Evolutionary conservation across 2,329 filamentous ascomycete genomes (phyloP), one percentile per base, ranked within the genome.

Genomic region (Fusarium decemcellulare): DNA sequence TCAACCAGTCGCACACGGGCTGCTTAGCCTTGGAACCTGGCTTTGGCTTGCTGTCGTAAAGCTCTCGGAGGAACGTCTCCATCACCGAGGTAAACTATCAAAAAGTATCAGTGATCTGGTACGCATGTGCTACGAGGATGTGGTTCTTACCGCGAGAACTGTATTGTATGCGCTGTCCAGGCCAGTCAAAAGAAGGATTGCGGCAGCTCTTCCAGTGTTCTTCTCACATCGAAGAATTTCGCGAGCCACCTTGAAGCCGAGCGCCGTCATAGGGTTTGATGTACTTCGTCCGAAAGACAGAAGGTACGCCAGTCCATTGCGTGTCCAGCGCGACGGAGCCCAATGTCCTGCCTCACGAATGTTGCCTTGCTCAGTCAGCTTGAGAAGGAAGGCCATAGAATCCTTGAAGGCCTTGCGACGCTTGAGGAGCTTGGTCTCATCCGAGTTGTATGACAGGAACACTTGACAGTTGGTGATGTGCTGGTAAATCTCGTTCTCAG

Each of bases 391-490:
- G 3, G 40, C 54, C 61, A 71, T 72, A 2, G 72, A 74, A 8
- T 57, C 59, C 15, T 59, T 67, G 50, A 73, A 74, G 1, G 59
- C 71, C 27, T 65, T 56, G 29, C 72, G 67, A 12, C 71, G 67
- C 37, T 72, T 61, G 16, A 73, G 23, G 15, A 61, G 50, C 61
- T 74, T 74, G 4, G 72, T 74, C 16, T 74, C 72, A 6, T 74
- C 72, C 1, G 60, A 36, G 46, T 71, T 72, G 34, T 74, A 74
- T 1, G 72, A 58, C 1, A 74, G 53, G 62, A 74, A 74, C 0
- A 67, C 44, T 16, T 74, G 72, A 14, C 72, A 74, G 54, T 74
- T 73, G 8, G 68, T 73, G 53, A 74, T 74, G 40, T 74, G 72
- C 44, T 73, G 70, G 6, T 74, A 74, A 3, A 74, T 66, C 23